phyloP scores from a whole-genome alignment of 164 flowering plant genomes.

The Piper longum region DNA sequence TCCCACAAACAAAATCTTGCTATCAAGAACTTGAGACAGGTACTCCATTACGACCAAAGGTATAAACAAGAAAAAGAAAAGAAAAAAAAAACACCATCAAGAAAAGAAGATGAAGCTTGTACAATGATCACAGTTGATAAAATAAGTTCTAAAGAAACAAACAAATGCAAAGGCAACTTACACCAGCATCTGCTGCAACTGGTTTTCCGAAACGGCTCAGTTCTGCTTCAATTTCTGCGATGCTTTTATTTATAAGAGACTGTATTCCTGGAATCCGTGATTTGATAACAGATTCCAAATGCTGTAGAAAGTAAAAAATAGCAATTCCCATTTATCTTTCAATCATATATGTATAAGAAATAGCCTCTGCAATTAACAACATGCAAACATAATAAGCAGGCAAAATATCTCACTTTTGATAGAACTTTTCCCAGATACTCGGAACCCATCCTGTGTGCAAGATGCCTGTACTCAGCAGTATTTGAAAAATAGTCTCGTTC shows the following conservation, averaged over 20 bases:
- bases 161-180: constrained; percentile 18
- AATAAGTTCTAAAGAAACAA: not conserved
- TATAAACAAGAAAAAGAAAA: not conserved
- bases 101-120: no score
- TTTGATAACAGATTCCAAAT: constrained; percentile 71
- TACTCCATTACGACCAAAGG: not conserved
- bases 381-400: not conserved
- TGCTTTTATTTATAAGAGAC: constrained; percentile 59
- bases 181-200: constrained; percentile 71
- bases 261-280: constrained; percentile 70
- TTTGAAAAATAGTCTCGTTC: constrained; percentile 64
- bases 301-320: constrained; percentile 28
- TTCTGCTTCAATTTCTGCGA: constrained; percentile 58
- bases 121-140: not conserved
- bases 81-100: not conserved
- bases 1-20: not conserved
- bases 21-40: not conserved
- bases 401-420: constrained; percentile 39
- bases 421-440: constrained; percentile 74
- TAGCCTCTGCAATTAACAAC: not conserved
- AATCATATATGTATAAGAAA: not conserved
- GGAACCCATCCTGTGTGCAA: constrained; percentile 69
- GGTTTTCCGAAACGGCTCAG: constrained; percentile 69
- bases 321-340: not conserved
- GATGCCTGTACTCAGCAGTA: constrained; percentile 72